Conservation (phyloP, 306 rosid species). For the Pterocarpus macrocarpus region DNA sequence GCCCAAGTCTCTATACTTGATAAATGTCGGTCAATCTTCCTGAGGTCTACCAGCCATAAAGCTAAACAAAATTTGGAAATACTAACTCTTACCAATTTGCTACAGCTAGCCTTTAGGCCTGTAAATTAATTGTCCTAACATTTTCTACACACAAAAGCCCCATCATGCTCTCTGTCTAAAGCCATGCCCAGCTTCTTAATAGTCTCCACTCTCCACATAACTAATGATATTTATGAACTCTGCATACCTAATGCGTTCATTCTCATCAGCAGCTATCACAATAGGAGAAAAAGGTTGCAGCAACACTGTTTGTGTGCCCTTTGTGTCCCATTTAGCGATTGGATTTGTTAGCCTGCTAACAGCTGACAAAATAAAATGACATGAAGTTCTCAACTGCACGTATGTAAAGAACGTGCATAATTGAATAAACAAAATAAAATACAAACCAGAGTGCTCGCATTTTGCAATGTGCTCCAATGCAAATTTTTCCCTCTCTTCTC, state of each 20-base stretch:
- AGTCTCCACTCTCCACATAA: conserved; percentile 13
- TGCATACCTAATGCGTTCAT: conserved; percentile 88
- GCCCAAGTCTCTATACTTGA: conserved; percentile 7
- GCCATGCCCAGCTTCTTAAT: conserved; percentile 27
- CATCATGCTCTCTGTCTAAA: conserved; percentile 2
- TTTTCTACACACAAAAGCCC: background rate
- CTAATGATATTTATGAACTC: conserved; percentile 12
- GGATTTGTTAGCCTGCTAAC: conserved; percentile 82
- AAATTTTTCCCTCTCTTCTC: conserved; percentile 93
- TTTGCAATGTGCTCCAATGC: conserved; percentile 90
- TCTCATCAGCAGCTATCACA: conserved; percentile 93
- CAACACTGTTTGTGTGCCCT: conserved; percentile 79
- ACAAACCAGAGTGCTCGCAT: conserved; percentile 93
- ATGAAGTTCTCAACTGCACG: conserved; percentile 36
- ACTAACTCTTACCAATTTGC: background rate
- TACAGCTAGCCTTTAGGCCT: background rate
- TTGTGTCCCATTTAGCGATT: conserved; percentile 93
- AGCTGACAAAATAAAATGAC: conserved; percentile 64
- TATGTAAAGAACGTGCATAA: conserved; percentile 3
- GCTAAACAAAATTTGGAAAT: conserved; percentile 7
- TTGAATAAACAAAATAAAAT: conserved; percentile 12
- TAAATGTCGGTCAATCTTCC: background rate
- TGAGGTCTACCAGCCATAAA: conserved; percentile 6
- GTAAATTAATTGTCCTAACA: background rate
- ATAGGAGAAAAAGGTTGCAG: conserved; percentile 95